Percentiles rank a stretch among this genome's conserved stretches.
These are phyloP conservation scores for Lycium ferocissimum DNA, from an alignment of 257 asterid genomes.

Conservation along the genomic window DNA sequence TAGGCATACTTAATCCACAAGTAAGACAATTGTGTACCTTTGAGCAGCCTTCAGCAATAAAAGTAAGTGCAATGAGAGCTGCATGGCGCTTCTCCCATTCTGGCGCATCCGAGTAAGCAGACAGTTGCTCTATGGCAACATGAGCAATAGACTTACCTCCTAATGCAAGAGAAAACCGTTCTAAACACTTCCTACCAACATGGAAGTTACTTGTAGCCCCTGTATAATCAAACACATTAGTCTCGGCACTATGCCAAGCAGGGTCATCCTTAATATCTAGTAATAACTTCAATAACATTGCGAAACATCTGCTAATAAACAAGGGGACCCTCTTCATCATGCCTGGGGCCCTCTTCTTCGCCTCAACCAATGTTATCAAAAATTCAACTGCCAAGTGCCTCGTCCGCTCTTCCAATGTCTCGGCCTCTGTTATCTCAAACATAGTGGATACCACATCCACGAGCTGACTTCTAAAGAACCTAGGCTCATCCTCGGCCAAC, in stretches of 20 bases:
- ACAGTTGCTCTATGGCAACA: not conserved
- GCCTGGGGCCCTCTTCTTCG: not conserved
- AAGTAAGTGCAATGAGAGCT: not conserved
- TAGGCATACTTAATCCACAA: too few relatives aligned
- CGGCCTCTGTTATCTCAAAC: not conserved
- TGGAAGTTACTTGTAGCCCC: not conserved
- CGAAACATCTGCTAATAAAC: not conserved
- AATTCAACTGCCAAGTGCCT: slow-evolving; percentile 4
- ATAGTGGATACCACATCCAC: not conserved
- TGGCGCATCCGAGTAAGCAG: not conserved
- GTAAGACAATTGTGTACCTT: too few relatives aligned
- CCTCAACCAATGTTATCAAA: slow-evolving; percentile 6
- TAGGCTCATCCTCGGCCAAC: slow-evolving; percentile 53
- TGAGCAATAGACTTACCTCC: not conserved
- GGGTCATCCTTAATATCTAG: not conserved
- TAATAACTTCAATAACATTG: not conserved
- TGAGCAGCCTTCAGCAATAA: too few relatives aligned
- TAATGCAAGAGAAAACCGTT: not conserved
- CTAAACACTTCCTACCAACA: not conserved
- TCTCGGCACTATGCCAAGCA: not conserved
- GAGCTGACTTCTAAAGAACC: too few relatives aligned
- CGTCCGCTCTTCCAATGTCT: not conserved
- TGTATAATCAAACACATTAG: not conserved
- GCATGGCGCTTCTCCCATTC: not conserved
- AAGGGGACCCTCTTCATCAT: not conserved